Evolutionary conservation across 2,329 filamentous ascomycete genomes (phyloP), one percentile per base, ranked within the genome.

Genomic region (Colletotrichum liaoningense): DNA sequence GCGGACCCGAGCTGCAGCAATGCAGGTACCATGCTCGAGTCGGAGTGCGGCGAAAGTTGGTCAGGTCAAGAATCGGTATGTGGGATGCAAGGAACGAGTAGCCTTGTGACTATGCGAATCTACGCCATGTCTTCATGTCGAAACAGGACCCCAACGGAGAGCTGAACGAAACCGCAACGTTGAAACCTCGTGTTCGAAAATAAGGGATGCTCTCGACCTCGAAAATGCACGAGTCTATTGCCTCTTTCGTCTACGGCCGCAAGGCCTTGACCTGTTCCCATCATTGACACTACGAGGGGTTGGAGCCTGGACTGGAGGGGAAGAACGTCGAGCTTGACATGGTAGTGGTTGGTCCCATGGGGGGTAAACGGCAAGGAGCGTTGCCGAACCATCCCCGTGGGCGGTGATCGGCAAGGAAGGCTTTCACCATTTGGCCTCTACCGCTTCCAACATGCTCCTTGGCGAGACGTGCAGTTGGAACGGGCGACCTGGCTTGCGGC

Each of bases 141-240:
- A 72, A 54, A 72, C 38, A 55, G 65, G 33, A 60, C 28, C 65
- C 59, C 65, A 63, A 72, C 8, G 3, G 42, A 16, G 26, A 69
- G 70, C 60, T 70, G 70, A 62, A 64, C 42, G 30, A 38, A 30
- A 24, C 9, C 14, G 16, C 42, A 57, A 26, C 28, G 24, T 35
- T 26, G 19, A 52, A 49, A 54, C 28, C 67, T 70, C 70, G 67
- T 69, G 66, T 69, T 64, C 66, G 19, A 60, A 69, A 64, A 69
- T 56, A 72, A 72, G 26, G 54, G 24, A 59, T n/a, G 30, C n/a
- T 49, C 19, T 28, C 8, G 42, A 22, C 9, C 22, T 26, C 46
- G 59, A 19, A 11, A 19, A 63, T 56, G 14, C 42, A 6, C 35
- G 24, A 55, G 38, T 16, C 35, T 19, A 11, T 33, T 55, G 33